A percentile compares a stretch with the other conserved stretches of the same genome.
Evolutionary conservation across 768 basidiomycete species (phyloP).

Genomic region (Hericium coralloides): DNA sequence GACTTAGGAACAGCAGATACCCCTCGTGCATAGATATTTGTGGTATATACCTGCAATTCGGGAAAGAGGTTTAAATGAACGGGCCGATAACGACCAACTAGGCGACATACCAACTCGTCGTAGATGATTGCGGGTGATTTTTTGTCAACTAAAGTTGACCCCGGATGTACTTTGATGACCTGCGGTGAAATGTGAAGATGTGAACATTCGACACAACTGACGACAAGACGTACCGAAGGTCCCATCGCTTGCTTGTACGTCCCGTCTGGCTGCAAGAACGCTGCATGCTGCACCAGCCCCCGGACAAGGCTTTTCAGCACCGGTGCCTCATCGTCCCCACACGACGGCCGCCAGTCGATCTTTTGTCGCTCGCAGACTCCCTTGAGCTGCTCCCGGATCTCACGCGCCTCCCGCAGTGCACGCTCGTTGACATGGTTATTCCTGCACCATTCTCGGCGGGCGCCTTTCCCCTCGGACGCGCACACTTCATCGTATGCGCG

Average conservation of each 20-base stretch:
- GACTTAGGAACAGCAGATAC: slow-evolving; percentile 72
- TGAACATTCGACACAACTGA: neutral
- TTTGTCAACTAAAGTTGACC: slow-evolving; percentile 73
- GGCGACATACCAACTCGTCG: slow-evolving; percentile 73
- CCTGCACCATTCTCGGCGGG: slow-evolving; percentile 70
- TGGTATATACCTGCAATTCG: slow-evolving; percentile 57
- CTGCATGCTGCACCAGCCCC: slow-evolving; percentile 78
- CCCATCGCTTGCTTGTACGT: slow-evolving; percentile 80
- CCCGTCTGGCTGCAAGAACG: slow-evolving; percentile 78
- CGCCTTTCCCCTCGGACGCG: slow-evolving; percentile 34
- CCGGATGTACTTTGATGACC: slow-evolving; percentile 87
- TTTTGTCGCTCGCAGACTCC: slow-evolving; percentile 50
- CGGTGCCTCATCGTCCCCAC: slow-evolving; percentile 56
- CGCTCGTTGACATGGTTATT: slow-evolving; percentile 78
- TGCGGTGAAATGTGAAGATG: slow-evolving; percentile 10
- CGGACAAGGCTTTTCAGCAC: slow-evolving; percentile 64
- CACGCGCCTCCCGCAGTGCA: slow-evolving; percentile 66
- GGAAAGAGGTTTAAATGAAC: too few species aligned
- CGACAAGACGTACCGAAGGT: slow-evolving; percentile 38
- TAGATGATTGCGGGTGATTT: slow-evolving; percentile 85
- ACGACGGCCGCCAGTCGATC: slow-evolving; percentile 51
- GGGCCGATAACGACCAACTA: neutral
- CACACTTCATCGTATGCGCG: slow-evolving; percentile 71
- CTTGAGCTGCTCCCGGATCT: slow-evolving; percentile 74
- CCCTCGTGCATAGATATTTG: slow-evolving; percentile 83